phyloP scores from a whole-genome alignment of 2,329 filamentous ascomycete genomes.

The Fusarium temperatum region DNA sequence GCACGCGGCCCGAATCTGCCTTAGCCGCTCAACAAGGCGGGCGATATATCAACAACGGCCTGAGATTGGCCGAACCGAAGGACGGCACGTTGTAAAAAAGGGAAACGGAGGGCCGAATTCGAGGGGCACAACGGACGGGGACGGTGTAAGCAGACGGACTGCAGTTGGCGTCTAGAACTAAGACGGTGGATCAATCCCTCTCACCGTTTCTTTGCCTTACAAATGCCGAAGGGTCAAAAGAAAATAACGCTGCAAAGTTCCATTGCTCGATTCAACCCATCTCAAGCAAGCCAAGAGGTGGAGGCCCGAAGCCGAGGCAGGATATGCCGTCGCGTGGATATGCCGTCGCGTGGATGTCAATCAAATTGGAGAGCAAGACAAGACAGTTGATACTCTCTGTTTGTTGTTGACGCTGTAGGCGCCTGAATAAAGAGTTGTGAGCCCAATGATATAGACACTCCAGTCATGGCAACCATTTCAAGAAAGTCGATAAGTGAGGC shows the following conservation, averaged over 20 bases:
- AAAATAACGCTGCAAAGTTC: conserved; percentile 8
- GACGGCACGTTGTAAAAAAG: conserved; percentile 5
- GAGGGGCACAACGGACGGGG: background rate
- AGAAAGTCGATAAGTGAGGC: conserved; percentile 7
- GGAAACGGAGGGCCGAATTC: conserved; percentile 29
- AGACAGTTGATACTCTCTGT: background rate
- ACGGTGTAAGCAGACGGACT: conserved; percentile 7
- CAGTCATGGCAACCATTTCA: background rate
- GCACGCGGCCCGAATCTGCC: conserved; percentile 38
- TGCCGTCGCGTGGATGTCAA: background rate
- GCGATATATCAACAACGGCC: background rate
- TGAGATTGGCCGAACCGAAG: conserved; percentile 23
- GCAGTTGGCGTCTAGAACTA: background rate
- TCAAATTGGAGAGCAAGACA: conserved; percentile 20
- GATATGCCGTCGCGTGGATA: background rate
- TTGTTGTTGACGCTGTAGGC: conserved; percentile 9
- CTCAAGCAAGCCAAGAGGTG: background rate
- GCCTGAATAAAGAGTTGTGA: background rate
- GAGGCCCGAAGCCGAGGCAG: conserved; percentile 15
- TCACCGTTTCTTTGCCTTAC: conserved; percentile 22
- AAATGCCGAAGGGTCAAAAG: conserved; percentile 22
- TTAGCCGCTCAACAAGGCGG: conserved; percentile 29
- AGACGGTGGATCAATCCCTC: conserved; percentile 25
- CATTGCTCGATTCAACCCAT: background rate
- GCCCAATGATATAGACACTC: conserved; percentile 13